Conservation (phyloP, 768 basidiomycete species). For the Lactarius trivialis region DNA sequence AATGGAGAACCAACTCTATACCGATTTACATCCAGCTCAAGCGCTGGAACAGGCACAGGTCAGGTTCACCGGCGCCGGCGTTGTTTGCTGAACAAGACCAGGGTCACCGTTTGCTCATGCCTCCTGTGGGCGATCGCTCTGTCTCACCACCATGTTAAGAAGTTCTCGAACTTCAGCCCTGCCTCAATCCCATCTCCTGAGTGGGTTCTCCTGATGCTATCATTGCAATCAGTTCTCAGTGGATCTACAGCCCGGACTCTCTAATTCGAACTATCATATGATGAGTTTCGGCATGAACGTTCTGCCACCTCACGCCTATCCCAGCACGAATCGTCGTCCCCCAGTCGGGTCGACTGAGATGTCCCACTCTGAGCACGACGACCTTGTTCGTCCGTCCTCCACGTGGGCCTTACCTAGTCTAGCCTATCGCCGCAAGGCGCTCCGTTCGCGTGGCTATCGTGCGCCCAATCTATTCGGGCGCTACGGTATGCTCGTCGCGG, state of each 20-base stretch:
- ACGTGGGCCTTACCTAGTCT: neutral
- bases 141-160: neutral
- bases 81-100: neutral
- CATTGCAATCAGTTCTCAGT: neutral
- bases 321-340: neutral
- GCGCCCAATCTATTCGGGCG: conserved; percentile 2
- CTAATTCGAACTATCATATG: neutral
- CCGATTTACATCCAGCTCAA: neutral
- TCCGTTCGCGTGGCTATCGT: conserved; percentile 12
- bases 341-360: neutral
- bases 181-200: neutral
- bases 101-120: neutral
- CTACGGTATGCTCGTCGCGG: conserved; percentile 5
- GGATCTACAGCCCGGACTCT: neutral
- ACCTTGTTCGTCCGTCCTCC: neutral
- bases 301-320: neutral
- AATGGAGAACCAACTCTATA: neutral
- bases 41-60: neutral
- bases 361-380: neutral
- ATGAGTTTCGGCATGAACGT: neutral
- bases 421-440: neutral
- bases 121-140: neutral
- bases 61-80: neutral
- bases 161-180: neutral
- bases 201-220: neutral